Evolutionary conservation across 192 early-diverging fungal genomes (phyloP).

Genomic region (Podila minutissima): DNA sequence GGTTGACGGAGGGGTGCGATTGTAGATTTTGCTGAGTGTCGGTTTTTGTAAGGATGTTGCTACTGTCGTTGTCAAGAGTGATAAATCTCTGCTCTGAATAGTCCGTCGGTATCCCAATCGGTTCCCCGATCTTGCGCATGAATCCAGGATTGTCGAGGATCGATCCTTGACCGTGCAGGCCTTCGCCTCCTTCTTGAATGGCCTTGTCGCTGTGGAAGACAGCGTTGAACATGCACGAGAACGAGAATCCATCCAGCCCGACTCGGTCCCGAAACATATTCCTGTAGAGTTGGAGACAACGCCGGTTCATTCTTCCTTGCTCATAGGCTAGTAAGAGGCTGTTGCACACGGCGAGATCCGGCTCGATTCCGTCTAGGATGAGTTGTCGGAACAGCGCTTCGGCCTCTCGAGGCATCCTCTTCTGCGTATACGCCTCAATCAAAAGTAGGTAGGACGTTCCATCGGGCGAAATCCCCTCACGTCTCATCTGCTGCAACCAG

Average conservation of each 20-base stretch:
- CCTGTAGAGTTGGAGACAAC: slow-evolving; percentile 30
- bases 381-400: slow-evolving; percentile 44
- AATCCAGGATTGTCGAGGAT: slow-evolving; percentile 1
- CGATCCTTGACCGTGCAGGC: slow-evolving; percentile 14
- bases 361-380: slow-evolving; percentile 18
- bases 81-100: slow-evolving; percentile 4
- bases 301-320: slow-evolving; percentile 36
- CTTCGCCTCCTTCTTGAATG: slow-evolving; percentile 23
- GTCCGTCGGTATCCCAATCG: slow-evolving; percentile 2
- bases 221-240: slow-evolving; percentile 46
- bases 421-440: slow-evolving; percentile 26
- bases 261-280: slow-evolving; percentile 35
- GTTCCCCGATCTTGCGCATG: slow-evolving; percentile 11
- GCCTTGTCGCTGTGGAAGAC: slow-evolving; percentile 47
- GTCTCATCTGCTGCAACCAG: slow-evolving; percentile 33
- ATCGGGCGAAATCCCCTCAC: slow-evolving; percentile 17
- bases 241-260: slow-evolving; percentile 32
- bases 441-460: slow-evolving; percentile 20
- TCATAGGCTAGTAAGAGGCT: slow-evolving; percentile 30
- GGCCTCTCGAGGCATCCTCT: slow-evolving; percentile 32
- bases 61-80: slow-evolving; percentile 10
- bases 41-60: neutral
- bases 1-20: neutral
- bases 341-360: slow-evolving; percentile 31
- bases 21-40: neutral